Evolutionary conservation across 306 rosid genomes (phyloP), one percentile per base, ranked within the genome.

Genomic region (Cicer arietinum): DNA sequence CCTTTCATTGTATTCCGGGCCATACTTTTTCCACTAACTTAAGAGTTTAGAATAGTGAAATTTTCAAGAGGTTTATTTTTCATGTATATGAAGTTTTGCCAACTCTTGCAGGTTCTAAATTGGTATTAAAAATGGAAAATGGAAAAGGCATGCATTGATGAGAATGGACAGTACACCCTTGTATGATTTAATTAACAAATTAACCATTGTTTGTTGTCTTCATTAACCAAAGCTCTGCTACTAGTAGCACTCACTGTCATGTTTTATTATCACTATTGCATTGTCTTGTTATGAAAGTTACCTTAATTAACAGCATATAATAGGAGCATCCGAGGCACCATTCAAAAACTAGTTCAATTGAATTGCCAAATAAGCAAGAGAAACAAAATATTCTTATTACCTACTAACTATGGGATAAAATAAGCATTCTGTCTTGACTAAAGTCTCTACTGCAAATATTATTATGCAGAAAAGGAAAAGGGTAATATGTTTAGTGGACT

Each of bases 241-340:
- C 57, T 79, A 4, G 8, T 50, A 71, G 39, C 85, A 73, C 44
- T 53, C 85, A 73, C 44, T 53, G 39, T 25, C 81, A 57, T 71
- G 77, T 77, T 80, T 74, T 44, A 79, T 69, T 78, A 66, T 67
- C 64, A 56, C 35, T 30, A 30, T 45, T 25, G 63, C 80, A 77
- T 61, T 86, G 84, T 88, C 89, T 68, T 80, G 51, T 86, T 76
- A 62, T 79, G 83, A 25, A 79, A 76, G 86, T 78, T 74, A 59
- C 75, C 87, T 61, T 44, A 51, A 43, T 16, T 60, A 41, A 69
- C 78, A 69, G 77, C 83, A 78, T 59, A 59, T 25, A 2, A 7
- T 18, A 71, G 64, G 81, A 85, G 91, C 81, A 89, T 89, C 93
- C 89, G 61, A 85, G 82, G 92, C 86, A 25, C 45, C 12, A 54